Base-by-base conservation (phyloP, 345 rosid species). In the Eucalyptus cloeziana region DNA sequence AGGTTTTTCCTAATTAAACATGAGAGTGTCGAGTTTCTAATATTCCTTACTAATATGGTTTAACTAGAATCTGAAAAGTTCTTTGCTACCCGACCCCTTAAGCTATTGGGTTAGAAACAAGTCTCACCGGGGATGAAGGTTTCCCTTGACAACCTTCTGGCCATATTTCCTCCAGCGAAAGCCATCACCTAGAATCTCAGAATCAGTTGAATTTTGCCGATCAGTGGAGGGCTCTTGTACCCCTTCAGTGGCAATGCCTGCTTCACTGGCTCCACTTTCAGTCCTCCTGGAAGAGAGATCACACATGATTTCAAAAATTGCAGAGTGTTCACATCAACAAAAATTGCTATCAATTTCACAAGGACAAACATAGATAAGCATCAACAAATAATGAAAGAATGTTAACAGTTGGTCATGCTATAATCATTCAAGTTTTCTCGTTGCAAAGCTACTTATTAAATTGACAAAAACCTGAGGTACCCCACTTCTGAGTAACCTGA, bases 161-260 rank as follows among this genome's bases (percentile, higher is more conserved):
- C 99, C 99, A 27, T 98, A 98, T 85, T 98, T 98, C 91, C 99
- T 95, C 99, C 99, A 98, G 60, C 97, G 96, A 90, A 98, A 98
- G 60, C 99, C 99, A 88, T 98, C 99, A 25, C 95, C 96, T 37
- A 93, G 88, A 85, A 94, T 91, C 89, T 97, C 98, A 62, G 96
- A 87, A 87, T 96, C 99, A 4, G 92, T 91, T 11, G 96, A 94
- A 27, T 92, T 91, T 49, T 93, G 96, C 47, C 90, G 90, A 47
- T 92, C 86, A 21, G 89, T 86, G 13, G 56, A 92, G 27, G 96
- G 93, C 86, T 94, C 96, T 80, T 85, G 94, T 56, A 69, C 87
- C 76, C 90, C 92, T 52, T 92, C 94, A 44, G 87, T 90, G 13
- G 93, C 89, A 67, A 91, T 86, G 83, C 94, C 95, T 22, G 91